Conservation (phyloP, 768 basidiomycete species). For the Kwoniella newhampshirensis region DNA sequence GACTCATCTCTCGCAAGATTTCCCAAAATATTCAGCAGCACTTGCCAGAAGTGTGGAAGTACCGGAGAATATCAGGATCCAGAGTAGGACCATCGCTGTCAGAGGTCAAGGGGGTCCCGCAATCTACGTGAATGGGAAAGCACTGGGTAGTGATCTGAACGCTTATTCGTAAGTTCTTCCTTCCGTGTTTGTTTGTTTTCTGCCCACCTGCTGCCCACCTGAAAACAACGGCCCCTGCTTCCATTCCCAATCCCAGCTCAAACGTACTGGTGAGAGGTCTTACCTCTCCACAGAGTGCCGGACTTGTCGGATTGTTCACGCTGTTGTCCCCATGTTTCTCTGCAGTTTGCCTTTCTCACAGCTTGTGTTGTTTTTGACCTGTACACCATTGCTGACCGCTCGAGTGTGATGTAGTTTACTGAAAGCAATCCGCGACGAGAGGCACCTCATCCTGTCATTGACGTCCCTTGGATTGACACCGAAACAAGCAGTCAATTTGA, state of each 20-base stretch:
- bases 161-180: slow-evolving; percentile 67
- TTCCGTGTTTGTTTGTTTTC: too few species aligned
- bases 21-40: slow-evolving; percentile 77
- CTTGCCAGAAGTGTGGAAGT: slow-evolving; percentile 69
- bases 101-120: slow-evolving; percentile 47
- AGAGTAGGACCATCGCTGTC: slow-evolving; percentile 60
- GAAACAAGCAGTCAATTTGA: slow-evolving; percentile 67
- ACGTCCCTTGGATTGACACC: slow-evolving; percentile 65
- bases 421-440: slow-evolving; percentile 71
- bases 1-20: slow-evolving; percentile 74
- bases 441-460: slow-evolving; percentile 63
- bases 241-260: too few species aligned
- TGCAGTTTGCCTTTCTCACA: too few species aligned
- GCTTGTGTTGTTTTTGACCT: too few species aligned
- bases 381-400: too few species aligned
- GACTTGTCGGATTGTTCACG: too few species aligned
- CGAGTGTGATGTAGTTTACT: slow-evolving; percentile 59
- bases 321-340: too few species aligned
- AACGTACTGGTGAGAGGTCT: too few species aligned
- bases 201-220: not conserved
- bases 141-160: slow-evolving; percentile 66
- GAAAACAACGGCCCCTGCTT: too few species aligned
- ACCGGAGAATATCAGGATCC: slow-evolving; percentile 61
- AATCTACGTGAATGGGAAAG: slow-evolving; percentile 79
- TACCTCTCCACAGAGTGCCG: too few species aligned